Conservation (phyloP, 768 basidiomycete genomes). For the Dioszegia hungarica region DNA sequence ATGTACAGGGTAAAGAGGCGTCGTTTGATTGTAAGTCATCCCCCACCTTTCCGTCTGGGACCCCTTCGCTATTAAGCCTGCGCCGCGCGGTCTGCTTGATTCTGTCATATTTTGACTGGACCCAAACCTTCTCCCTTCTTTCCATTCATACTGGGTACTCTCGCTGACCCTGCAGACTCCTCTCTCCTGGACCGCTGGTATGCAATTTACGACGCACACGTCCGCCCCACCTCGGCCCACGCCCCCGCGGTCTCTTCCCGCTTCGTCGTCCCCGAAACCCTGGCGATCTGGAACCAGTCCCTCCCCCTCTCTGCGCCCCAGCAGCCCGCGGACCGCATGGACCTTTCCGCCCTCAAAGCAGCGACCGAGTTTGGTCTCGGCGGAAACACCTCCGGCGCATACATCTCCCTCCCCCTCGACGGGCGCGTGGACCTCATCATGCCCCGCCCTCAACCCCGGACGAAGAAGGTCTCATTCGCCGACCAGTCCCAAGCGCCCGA, state of each 20-base stretch:
- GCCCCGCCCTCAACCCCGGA: slow-evolving; percentile 49
- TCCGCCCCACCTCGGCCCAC: slow-evolving; percentile 58
- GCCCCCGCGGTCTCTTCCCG: slow-evolving; percentile 28
- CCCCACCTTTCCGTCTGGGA: background rate
- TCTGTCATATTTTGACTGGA: too few species aligned
- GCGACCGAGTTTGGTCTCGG: slow-evolving; percentile 40
- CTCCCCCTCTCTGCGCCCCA: slow-evolving; percentile 8
- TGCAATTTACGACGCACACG: slow-evolving; percentile 79
- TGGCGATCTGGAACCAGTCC: slow-evolving; percentile 68
- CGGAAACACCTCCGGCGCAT: slow-evolving; percentile 68
- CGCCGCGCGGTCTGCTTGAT: too few species aligned
- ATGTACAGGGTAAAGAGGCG: slow-evolving; percentile 23
- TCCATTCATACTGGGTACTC: background rate
- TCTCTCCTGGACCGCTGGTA: slow-evolving; percentile 88
- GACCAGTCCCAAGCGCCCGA: background rate
- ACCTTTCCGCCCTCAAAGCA: slow-evolving; percentile 61
- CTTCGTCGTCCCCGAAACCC: slow-evolving; percentile 65
- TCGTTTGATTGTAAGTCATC: slow-evolving; percentile 42
- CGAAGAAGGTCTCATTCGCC: background rate
- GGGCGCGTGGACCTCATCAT: slow-evolving; percentile 85
- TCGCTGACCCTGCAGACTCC: slow-evolving; percentile 32
- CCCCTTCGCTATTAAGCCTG: too few species aligned
- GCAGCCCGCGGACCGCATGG: slow-evolving; percentile 51
- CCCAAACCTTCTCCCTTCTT: background rate
- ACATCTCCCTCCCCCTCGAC: slow-evolving; percentile 74